Percentiles rank a stretch among this genome's conserved stretches.
These are phyloP conservation scores for Colletotrichum caudatum DNA, from an alignment of 2,329 filamentous ascomycete species.

Conservation along the genomic window DNA sequence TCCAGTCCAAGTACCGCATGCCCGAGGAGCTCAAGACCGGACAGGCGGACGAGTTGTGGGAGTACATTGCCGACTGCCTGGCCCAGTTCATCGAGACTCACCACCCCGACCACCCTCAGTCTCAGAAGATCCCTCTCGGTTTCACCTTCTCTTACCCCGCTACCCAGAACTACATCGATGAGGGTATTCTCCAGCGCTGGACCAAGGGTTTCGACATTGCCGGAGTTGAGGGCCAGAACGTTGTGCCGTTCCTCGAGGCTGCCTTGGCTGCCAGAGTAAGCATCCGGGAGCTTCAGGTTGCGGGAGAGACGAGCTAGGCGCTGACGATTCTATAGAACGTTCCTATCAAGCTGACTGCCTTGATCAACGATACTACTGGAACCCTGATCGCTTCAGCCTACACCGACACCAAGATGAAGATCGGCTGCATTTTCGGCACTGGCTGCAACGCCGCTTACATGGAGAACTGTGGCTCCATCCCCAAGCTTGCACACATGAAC, in stretches of 20 bases:
- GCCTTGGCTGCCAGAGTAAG: conserved; percentile 76
- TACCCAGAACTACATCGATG: conserved; percentile 92
- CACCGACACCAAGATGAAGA: conserved; percentile 92
- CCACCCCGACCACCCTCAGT: conserved; percentile 73
- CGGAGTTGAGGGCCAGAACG: conserved; percentile 90
- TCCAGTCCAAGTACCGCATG: conserved; percentile 96
- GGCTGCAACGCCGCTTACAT: conserved; percentile 99
- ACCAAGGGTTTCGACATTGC: conserved; percentile 97
- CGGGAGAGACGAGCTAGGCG: neutral
- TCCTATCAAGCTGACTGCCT: conserved; percentile 89
- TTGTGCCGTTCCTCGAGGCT: conserved; percentile 87
- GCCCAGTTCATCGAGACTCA: conserved; percentile 91
- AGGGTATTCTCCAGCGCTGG: conserved; percentile 93
- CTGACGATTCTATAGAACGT: conserved; percentile 69
- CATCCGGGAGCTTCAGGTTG: neutral
- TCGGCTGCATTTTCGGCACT: conserved; percentile 98
- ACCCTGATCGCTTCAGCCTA: conserved; percentile 97
- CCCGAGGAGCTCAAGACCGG: conserved; percentile 92
- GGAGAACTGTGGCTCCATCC: conserved; percentile 90
- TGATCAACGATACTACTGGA: conserved; percentile 98
- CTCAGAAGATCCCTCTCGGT: conserved; percentile 80
- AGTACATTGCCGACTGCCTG: conserved; percentile 93
- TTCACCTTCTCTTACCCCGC: conserved; percentile 98
- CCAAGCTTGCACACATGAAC: conserved; percentile 93
- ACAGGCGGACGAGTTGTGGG: conserved; percentile 87